A percentile compares a stretch with the other conserved stretches of the same genome.
Conservation (phyloP, 1,284 basidiomycete genomes). For the Sanghuangporus weigelae region DNA sequence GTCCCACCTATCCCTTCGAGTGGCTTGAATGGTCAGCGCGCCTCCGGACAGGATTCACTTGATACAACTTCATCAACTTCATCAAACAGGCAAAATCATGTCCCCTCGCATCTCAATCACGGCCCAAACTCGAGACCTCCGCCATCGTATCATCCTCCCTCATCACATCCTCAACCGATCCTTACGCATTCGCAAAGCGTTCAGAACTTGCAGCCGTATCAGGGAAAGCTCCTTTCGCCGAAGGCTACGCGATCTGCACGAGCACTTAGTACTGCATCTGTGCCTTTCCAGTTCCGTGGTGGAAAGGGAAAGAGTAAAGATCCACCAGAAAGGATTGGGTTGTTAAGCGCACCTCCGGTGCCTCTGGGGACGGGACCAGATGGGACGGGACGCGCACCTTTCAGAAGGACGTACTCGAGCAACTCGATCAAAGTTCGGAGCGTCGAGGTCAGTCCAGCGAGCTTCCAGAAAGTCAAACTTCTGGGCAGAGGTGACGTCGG, state of each 20-base stretch:
- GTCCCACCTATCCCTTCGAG: slow-evolving; percentile 40
- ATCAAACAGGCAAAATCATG: slow-evolving; percentile 33
- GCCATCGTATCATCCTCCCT: slow-evolving; percentile 12
- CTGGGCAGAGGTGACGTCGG: slow-evolving; percentile 95
- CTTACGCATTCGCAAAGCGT: slow-evolving; percentile 15
- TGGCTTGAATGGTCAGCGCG: slow-evolving; percentile 33
- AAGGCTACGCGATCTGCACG: slow-evolving; percentile 9
- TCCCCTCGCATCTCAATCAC: background rate
- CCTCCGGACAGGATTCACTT: slow-evolving; percentile 58
- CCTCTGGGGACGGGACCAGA: slow-evolving; percentile 25
- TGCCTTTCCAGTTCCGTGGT: slow-evolving; percentile 18
- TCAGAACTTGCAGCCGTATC: slow-evolving; percentile 11
- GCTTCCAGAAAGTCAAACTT: slow-evolving; percentile 93
- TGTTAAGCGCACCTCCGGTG: slow-evolving; percentile 14
- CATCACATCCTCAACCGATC: background rate
- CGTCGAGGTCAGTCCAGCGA: slow-evolving; percentile 85
- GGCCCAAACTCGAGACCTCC: slow-evolving; percentile 11
- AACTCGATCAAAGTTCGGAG: slow-evolving; percentile 88
- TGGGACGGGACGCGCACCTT: slow-evolving; percentile 50
- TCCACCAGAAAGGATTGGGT: slow-evolving; percentile 11
- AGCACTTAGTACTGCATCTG: slow-evolving; percentile 13
- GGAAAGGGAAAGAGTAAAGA: slow-evolving; percentile 20
- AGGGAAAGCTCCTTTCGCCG: slow-evolving; percentile 13
- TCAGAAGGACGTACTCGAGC: slow-evolving; percentile 92
- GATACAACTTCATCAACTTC: slow-evolving; percentile 72